Conservation (phyloP, 768 basidiomycete species). For the Panaeolus papilionaceus region DNA sequence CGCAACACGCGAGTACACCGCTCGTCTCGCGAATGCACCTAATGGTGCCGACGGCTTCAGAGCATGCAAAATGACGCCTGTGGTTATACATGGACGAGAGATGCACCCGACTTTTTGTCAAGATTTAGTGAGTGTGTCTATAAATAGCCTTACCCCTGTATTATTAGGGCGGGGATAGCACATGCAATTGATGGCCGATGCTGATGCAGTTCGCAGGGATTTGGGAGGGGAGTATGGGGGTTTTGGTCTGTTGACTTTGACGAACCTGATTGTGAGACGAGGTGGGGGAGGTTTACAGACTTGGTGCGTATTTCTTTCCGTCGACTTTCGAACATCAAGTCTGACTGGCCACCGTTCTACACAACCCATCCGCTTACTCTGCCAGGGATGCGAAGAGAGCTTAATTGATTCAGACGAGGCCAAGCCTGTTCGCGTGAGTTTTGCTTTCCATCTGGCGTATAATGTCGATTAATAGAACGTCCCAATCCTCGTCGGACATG, state of each 20-base stretch:
- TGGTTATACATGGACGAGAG: constrained; percentile 30
- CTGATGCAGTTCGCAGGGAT: constrained; percentile 27
- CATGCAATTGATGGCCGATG: background rate
- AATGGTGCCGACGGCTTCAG: constrained; percentile 24
- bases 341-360: no score
- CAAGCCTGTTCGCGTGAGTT: constrained; percentile 16
- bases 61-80: constrained; percentile 33
- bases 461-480: background rate
- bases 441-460: background rate
- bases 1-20: constrained; percentile 38
- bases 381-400: constrained; percentile 26
- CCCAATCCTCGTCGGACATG: background rate
- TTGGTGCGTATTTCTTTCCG: constrained; percentile 23
- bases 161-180: background rate
- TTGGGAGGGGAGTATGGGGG: constrained; percentile 35
- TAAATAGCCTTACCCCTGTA: background rate
- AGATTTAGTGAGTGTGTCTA: constrained; percentile 30
- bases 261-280: constrained; percentile 34
- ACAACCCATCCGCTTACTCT: background rate
- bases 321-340: background rate
- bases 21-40: constrained; percentile 22
- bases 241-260: constrained; percentile 35
- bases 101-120: constrained; percentile 35
- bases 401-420: constrained; percentile 16
- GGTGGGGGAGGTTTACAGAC: constrained; percentile 35